Evolutionary conservation across 768 basidiomycete genomes (phyloP), one percentile per base, ranked within the genome.

Genomic region (Tylopilus rubrobrunneus): DNA sequence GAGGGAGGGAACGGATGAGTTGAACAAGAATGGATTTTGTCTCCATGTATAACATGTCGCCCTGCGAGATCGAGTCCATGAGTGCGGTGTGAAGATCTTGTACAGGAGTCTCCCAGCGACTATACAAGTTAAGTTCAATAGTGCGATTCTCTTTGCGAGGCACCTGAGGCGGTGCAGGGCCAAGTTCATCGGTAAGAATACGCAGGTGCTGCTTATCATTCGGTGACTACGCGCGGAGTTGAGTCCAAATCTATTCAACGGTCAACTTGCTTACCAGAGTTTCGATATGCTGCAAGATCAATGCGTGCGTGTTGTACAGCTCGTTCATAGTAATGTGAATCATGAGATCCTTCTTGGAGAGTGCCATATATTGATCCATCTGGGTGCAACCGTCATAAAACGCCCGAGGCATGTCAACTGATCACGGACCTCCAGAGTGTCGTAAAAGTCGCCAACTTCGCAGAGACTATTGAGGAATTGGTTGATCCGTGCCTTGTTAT

Each of bases 301-400:
- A 76, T 25, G 94, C 90, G 71, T 99, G 97, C 3, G 97, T 99
- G 75, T 98, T 98, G 73, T 98, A 98, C 77, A 99, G 67, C 79
- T 99, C 97, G 69, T 99, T 99, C 72, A 98, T 76, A 7, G 97
- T 98, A 69, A 99, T 99, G 72, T 94, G 92, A 73, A 99, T 98
- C 78, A 89, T 86, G 55, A 98, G 78, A 68, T 98, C 97, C 73
- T 98, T 98, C 81, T 99, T 99, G 55, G 95, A 98, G 53, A 99
- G 76, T 9, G 97, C 97, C 94, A 99, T 98, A 71, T 99, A 99
- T 78, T 98, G 97, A 73, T 99, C 97, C 87, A 98, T 96, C 96
- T 97, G 61, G 14, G 27, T 14, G n/a, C 33, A 49, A 31, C 48
- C 31, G 45, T 52, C 1, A 37, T 48, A 36, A 21, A 15, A 14